Evolutionary conservation across 768 basidiomycete species (phyloP), one percentile per base, ranked within the genome.

Genomic region (Tricholoma flavovirens): DNA sequence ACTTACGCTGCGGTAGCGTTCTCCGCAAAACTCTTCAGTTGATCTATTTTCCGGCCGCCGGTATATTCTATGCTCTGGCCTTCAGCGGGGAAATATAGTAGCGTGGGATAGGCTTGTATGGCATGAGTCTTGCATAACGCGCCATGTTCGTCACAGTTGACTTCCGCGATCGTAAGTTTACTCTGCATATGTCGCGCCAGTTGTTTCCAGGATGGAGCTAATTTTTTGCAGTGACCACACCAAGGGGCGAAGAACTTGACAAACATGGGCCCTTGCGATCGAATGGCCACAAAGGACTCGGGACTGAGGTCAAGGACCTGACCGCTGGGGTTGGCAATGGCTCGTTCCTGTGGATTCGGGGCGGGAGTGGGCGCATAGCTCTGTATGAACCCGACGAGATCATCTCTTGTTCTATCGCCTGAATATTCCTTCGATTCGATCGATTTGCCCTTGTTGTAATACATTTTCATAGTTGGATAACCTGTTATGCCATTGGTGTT

Each of bases 201-300:
- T 49, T 87, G 76, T 1, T 73, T 74, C 91, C 93, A 98, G 0
- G 75, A 78, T 51, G 86, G 93, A 0, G 91, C 90, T 1, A 98
- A 78, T 66, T 91, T 91, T 74, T 97, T 95, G 80, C 96, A 99
- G 71, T 98, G 95, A 4, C 90, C 90, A 67, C 95, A 98, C 91
- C 95, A 98, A 0, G 95, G 95, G 0, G 94, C 96, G 67, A 81
- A 98, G 75, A 90, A 98, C 61, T 77, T 73, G 66, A 77, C 72
- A 72, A 88, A 75, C 40, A 79, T 68, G 51, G 81, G 69, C 48
- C 77, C 75, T 56, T 73, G 60, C 1, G 67, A 61, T 8, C 81
- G 67, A 1, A 74, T 71, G 21, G 60, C 50, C 10, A 71, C 61
- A 60, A 84, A 82, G 1, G 73, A 69, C 9, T 71, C 64, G 0